A percentile compares a stretch with the other conserved stretches of the same genome.
Conservation (phyloP, 768 basidiomycete genomes). For the Lactifluus piperatus region DNA sequence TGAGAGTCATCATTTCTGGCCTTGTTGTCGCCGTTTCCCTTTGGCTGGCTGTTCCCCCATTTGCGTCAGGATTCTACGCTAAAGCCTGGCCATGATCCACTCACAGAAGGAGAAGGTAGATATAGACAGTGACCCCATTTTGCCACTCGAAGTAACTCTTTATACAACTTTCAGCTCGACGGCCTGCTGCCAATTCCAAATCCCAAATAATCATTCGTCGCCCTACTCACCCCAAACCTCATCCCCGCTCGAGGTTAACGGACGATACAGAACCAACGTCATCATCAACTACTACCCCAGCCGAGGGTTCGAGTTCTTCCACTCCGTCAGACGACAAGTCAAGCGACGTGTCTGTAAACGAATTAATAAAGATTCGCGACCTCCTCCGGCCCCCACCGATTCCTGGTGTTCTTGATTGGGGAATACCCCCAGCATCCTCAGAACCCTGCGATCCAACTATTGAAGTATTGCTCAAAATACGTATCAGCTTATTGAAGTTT, state of each 20-base stretch:
- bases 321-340: slow-evolving; percentile 6
- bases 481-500: not conserved
- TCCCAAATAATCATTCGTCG: slow-evolving; percentile 20
- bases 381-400: slow-evolving; percentile 58
- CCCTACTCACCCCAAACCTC: slow-evolving; percentile 15
- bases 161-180: slow-evolving; percentile 4
- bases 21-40: slow-evolving; percentile 21
- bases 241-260: slow-evolving; percentile 12
- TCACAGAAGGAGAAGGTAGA: slow-evolving; percentile 19
- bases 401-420: slow-evolving; percentile 62
- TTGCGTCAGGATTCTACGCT: slow-evolving; percentile 20
- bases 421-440: slow-evolving; percentile 53
- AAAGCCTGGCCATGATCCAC: slow-evolving; percentile 8
- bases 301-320: slow-evolving; percentile 6
- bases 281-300: not conserved
- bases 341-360: slow-evolving; percentile 24
- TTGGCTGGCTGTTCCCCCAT: slow-evolving; percentile 18
- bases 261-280: slow-evolving; percentile 5
- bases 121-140: not conserved
- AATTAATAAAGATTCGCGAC: slow-evolving; percentile 44
- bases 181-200: slow-evolving; percentile 3
- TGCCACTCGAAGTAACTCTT: not conserved
- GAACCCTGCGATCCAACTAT: slow-evolving; percentile 54
- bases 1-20: slow-evolving; percentile 21
- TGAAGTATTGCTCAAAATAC: slow-evolving; percentile 34